Conservation (phyloP, 2,329 filamentous ascomycete genomes). For the Davidsoniella virescens region DNA sequence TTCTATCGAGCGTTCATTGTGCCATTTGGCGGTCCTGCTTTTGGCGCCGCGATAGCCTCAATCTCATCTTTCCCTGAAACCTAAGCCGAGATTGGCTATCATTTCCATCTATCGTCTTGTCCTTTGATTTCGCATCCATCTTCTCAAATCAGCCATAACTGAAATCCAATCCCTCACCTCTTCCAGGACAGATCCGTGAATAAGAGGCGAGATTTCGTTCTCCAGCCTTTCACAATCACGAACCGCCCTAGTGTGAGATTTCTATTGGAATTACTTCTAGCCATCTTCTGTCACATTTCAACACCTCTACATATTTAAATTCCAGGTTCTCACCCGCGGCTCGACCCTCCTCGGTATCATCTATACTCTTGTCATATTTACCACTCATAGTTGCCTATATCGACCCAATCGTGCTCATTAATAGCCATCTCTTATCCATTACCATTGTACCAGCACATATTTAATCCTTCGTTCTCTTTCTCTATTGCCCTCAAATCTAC, state of each 20-base stretch:
- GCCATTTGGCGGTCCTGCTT: neutral
- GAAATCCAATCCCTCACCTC: no score
- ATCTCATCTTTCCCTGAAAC: neutral
- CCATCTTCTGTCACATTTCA: neutral
- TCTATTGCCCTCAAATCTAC: neutral
- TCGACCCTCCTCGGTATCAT: neutral
- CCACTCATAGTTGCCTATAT: neutral
- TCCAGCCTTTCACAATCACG: neutral
- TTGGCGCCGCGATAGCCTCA: neutral
- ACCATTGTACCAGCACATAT: neutral
- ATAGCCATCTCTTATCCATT: neutral
- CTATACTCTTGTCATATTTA: neutral
- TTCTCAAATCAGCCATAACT: no score
- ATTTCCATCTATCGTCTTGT: no score
- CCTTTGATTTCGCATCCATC: no score
- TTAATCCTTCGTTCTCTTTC: slow-evolving; percentile 1
- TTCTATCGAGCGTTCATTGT: slow-evolving; percentile 10
- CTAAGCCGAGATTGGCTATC: neutral
- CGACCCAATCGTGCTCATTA: neutral
- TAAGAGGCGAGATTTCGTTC: no score
- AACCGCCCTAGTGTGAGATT: neutral
- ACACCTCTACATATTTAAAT: neutral
- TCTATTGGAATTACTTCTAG: neutral
- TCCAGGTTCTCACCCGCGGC: no score
- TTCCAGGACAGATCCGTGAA: no score